These are phyloP conservation scores for Chloris gayana DNA, from an alignment of 176 grass and related monocot species.

Conservation along the genomic window DNA sequence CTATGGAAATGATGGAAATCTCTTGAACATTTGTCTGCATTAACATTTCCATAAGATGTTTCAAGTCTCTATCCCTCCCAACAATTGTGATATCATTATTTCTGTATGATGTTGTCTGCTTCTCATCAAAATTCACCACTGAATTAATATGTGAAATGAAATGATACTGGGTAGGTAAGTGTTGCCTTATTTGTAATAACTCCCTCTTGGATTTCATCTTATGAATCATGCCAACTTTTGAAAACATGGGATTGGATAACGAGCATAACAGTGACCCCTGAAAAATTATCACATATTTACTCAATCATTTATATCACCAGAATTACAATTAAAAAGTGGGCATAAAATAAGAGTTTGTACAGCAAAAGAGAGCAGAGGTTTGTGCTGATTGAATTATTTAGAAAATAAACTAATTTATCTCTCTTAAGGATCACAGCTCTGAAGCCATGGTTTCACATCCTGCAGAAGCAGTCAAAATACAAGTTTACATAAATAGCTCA, in stretches of 20 bases:
- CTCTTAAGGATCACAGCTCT: no score
- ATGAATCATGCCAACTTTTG: conserved; percentile 48
- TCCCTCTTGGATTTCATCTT: conserved; percentile 57
- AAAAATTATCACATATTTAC: conserved; percentile 24
- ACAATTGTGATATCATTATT: conserved; percentile 39
- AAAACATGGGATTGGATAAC: conserved; percentile 42
- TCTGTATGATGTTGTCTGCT: conserved; percentile 53
- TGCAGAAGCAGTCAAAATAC: no score
- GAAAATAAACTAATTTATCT: no score
- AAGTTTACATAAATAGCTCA: no score
- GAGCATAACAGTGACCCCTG: conserved; percentile 56
- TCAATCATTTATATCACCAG: not conserved
- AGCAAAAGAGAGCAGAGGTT: not conserved
- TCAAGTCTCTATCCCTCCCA: conserved; percentile 34
- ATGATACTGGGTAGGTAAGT: conserved; percentile 45
- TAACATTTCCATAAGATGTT: conserved; percentile 29
- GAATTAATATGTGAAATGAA: conserved; percentile 45
- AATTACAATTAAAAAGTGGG: not conserved
- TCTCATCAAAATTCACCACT: conserved; percentile 30
- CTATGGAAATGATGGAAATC: conserved; percentile 52
- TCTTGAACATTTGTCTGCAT: conserved; percentile 9
- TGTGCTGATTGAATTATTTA: no score
- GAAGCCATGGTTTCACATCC: no score
- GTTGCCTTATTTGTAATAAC: conserved; percentile 43
- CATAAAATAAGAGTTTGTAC: not conserved